A percentile compares a stretch with the other conserved stretches of the same genome.
phyloP scores from a whole-genome alignment of 371 early-diverging fungal genomes.

The Mucor sp. region DNA sequence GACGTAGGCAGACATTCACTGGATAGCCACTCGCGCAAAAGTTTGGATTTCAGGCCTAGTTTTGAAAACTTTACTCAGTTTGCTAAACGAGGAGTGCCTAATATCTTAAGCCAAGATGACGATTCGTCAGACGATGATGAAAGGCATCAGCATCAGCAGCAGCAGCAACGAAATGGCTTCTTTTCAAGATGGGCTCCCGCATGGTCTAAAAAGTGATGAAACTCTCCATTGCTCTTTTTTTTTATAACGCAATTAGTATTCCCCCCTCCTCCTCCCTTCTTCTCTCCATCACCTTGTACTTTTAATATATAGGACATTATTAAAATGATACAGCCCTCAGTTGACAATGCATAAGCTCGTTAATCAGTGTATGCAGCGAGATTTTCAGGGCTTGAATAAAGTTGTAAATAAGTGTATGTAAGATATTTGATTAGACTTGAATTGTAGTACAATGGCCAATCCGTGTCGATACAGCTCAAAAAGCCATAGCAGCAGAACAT shows the following conservation, averaged over 20 bases:
- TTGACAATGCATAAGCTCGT: too few relatives aligned
- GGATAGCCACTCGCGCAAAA: conserved; percentile 26
- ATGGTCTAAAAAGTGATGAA: conserved; percentile 11
- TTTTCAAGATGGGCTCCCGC: conserved; percentile 36
- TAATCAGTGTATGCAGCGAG: too few relatives aligned
- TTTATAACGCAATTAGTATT: neutral
- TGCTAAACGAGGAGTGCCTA: conserved; percentile 26
- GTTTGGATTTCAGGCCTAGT: conserved; percentile 38
- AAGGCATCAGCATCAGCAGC: neutral
- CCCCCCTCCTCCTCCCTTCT: neutral
- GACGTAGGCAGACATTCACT: conserved; percentile 11
- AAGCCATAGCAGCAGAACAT: too few relatives aligned
- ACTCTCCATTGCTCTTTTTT: neutral
- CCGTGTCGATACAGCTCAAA: too few relatives aligned
- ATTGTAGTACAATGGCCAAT: too few relatives aligned
- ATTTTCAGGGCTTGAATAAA: too few relatives aligned
- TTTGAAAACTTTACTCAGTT: conserved; percentile 30
- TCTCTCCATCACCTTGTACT: neutral
- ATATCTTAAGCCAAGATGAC: conserved; percentile 19
- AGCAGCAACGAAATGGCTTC: conserved; percentile 23
- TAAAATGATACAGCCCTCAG: too few relatives aligned
- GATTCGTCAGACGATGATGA: conserved; percentile 23
- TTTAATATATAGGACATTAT: too few relatives aligned
- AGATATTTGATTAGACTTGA: too few relatives aligned
- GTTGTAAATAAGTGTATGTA: too few relatives aligned